Conservation (phyloP, 2,329 filamentous ascomycete genomes). For the Verticillium alfalfae region DNA sequence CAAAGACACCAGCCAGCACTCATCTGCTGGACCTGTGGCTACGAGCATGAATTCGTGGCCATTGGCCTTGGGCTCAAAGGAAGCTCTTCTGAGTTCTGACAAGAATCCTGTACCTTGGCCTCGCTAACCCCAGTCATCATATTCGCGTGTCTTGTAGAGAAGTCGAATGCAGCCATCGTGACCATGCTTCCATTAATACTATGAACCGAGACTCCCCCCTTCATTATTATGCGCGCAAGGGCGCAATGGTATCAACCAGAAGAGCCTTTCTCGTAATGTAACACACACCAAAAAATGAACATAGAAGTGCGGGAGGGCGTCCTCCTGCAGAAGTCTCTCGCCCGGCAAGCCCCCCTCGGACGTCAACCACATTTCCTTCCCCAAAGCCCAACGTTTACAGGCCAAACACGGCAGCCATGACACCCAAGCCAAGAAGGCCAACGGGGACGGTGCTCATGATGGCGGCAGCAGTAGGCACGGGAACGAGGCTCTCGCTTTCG, state of each 20-base stretch:
- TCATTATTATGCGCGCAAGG: not conserved
- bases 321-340: too few species aligned
- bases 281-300: not conserved
- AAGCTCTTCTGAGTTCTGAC: too few species aligned
- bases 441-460: not conserved
- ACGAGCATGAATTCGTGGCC: not conserved
- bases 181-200: not conserved
- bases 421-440: not conserved
- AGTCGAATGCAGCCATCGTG: not conserved
- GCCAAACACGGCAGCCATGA: constrained; percentile 1
- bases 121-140: not conserved
- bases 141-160: not conserved
- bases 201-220: not conserved
- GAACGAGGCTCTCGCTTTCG: not conserved
- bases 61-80: too few species aligned
- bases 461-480: constrained; percentile 1
- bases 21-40: not conserved
- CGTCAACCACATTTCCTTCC: not conserved
- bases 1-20: not conserved
- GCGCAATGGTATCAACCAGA: not conserved
- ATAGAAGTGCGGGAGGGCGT: too few species aligned
- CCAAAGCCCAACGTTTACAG: not conserved
- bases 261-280: not conserved
- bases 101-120: not conserved
- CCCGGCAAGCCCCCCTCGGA: not conserved